phyloP scores from a whole-genome alignment of 768 basidiomycete species.

The Xerocomellus amylosporus region DNA sequence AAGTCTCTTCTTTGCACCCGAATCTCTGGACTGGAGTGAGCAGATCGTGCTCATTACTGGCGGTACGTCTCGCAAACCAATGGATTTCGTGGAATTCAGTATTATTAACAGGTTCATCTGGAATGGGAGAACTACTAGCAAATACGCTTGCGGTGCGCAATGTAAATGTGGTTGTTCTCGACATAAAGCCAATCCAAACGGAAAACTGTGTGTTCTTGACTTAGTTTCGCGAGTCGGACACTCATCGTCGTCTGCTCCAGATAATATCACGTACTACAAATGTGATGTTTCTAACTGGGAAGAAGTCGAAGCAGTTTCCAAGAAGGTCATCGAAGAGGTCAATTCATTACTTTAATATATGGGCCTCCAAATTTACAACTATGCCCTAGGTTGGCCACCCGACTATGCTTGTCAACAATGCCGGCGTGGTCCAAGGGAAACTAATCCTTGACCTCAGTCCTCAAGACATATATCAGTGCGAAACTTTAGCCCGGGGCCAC shows the following conservation, averaged over 20 bases:
- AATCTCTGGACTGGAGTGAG: slow-evolving; percentile 76
- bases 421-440: slow-evolving; percentile 91
- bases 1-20: slow-evolving; percentile 57
- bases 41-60: slow-evolving; percentile 92
- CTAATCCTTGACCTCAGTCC: slow-evolving; percentile 73
- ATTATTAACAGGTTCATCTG: slow-evolving; percentile 67
- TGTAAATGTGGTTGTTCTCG: slow-evolving; percentile 82
- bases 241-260: slow-evolving; percentile 35
- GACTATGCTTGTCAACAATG: slow-evolving; percentile 92
- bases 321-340: slow-evolving; percentile 76
- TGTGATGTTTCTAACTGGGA: slow-evolving; percentile 92
- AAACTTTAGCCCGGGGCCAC: slow-evolving; percentile 49
- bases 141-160: slow-evolving; percentile 82
- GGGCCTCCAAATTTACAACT: background rate
- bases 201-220: slow-evolving; percentile 60
- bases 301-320: slow-evolving; percentile 74
- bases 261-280: slow-evolving; percentile 80
- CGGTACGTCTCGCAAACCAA: slow-evolving; percentile 45
- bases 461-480: slow-evolving; percentile 77
- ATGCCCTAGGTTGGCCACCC: slow-evolving; percentile 71
- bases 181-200: slow-evolving; percentile 71
- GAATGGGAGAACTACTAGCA: slow-evolving; percentile 84
- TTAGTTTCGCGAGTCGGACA: background rate
- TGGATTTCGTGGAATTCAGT: background rate
- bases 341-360: slow-evolving; percentile 4